phyloP scores from a whole-genome alignment of 495 filamentous ascomycete genomes.

The Aspergillus sclerotioniger region DNA sequence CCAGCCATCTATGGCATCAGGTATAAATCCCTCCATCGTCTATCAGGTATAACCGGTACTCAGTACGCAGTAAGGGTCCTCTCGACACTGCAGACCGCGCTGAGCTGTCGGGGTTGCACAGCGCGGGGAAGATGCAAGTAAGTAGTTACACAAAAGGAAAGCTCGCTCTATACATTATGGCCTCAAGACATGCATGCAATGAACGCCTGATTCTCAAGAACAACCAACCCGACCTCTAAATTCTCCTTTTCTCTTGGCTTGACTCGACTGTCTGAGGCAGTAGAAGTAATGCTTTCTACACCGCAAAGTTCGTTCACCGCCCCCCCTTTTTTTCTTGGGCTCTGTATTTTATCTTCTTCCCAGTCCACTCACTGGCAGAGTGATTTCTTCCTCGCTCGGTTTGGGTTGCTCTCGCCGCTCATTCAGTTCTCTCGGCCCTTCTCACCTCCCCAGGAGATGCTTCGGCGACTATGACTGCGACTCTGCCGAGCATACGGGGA shows the following conservation, averaged over 20 bases:
- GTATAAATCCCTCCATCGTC: neutral
- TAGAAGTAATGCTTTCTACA: neutral
- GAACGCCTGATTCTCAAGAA: conserved; percentile 1
- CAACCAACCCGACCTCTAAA: neutral
- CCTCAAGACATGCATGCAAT: conserved; percentile 11
- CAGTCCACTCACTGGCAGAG: neutral
- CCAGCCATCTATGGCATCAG: neutral
- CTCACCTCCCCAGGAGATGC: conserved; percentile 32
- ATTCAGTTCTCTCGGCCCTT: conserved; percentile 24
- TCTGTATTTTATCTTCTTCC: neutral
- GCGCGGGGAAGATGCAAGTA: neutral
- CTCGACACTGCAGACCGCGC: too few relatives aligned
- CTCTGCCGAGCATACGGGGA: conserved; percentile 8
- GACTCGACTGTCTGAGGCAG: neutral
- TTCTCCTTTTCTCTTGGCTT: neutral
- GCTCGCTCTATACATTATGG: conserved; percentile 7
- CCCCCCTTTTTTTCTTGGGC: neutral
- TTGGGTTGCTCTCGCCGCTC: neutral
- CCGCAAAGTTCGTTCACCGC: conserved; percentile 6
- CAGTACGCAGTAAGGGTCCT: too few relatives aligned
- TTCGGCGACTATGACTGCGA: conserved; percentile 11
- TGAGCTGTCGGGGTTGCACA: too few relatives aligned
- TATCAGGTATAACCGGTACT: neutral
- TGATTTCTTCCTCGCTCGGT: neutral
- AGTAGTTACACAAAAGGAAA: conserved; percentile 12